These are phyloP conservation scores for Beauveria australis DNA, from an alignment of 2,329 filamentous ascomycete species.

Conservation along the genomic window DNA sequence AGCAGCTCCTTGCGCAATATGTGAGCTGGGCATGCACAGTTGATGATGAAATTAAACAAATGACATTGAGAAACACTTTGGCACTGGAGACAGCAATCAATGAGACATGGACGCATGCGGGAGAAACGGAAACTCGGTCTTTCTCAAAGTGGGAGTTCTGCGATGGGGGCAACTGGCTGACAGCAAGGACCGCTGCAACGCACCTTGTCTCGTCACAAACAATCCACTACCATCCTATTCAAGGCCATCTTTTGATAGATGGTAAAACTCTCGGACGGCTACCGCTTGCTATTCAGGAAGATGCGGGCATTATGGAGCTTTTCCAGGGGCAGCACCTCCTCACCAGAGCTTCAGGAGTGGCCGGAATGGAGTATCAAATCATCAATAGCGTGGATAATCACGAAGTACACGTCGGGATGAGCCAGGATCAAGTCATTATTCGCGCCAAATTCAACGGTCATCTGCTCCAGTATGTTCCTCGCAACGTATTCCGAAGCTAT, in stretches of 20 bases:
- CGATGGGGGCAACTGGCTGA: neutral
- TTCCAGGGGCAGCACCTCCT: constrained; percentile 46
- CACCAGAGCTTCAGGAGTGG: constrained; percentile 41
- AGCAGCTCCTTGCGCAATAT: constrained; percentile 16
- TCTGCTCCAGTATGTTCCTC: neutral
- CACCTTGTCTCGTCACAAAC: constrained; percentile 12
- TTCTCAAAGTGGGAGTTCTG: neutral
- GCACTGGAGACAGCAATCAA: neutral
- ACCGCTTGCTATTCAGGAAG: constrained; percentile 40
- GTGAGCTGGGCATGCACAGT: constrained; percentile 13
- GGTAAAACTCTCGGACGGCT: constrained; percentile 34
- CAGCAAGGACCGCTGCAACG: neutral
- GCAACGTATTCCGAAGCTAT: constrained; percentile 19
- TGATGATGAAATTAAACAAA: neutral
- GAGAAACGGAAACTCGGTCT: neutral
- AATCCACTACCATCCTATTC: constrained; percentile 26
- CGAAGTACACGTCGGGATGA: constrained; percentile 46
- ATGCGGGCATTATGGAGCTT: constrained; percentile 35
- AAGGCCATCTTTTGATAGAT: constrained; percentile 29
- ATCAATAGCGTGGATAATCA: constrained; percentile 16
- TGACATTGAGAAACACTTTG: neutral
- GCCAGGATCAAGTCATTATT: constrained; percentile 16
- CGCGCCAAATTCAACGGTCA: neutral
- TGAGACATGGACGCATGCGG: neutral
- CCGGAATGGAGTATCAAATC: constrained; percentile 44